phyloP scores from a whole-genome alignment of 2,329 filamentous ascomycete genomes.

The Neonectria ditissima region DNA sequence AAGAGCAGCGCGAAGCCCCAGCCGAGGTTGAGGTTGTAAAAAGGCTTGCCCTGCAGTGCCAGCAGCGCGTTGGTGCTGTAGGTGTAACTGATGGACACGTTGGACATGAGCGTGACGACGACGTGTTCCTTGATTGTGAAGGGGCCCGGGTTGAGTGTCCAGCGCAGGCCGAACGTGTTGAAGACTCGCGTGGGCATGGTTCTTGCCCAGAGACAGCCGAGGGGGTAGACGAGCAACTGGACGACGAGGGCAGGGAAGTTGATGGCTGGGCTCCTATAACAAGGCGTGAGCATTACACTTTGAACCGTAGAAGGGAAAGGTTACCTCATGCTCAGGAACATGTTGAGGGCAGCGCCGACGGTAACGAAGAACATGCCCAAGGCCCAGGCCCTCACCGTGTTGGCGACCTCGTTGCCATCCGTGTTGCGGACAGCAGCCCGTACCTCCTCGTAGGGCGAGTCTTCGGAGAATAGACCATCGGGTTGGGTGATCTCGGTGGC shows the following conservation, averaged over 20 bases:
- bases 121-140: constrained; percentile 67
- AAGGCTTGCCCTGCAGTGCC: constrained; percentile 56
- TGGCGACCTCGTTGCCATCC: constrained; percentile 51
- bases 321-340: constrained; percentile 60
- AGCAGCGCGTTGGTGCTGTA: constrained; percentile 58
- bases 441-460: constrained; percentile 35
- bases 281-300: background rate
- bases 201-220: constrained; percentile 58
- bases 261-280: constrained; percentile 47
- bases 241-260: constrained; percentile 54
- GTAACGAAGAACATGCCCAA: constrained; percentile 60
- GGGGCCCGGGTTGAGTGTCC: constrained; percentile 60
- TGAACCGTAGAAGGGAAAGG: background rate
- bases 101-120: constrained; percentile 66
- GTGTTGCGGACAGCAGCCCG: constrained; percentile 53
- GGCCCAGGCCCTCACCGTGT: constrained; percentile 58
- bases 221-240: constrained; percentile 56
- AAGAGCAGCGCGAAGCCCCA: constrained; percentile 69
- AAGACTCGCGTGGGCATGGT: constrained; percentile 56
- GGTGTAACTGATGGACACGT: constrained; percentile 61
- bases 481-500: constrained; percentile 20
- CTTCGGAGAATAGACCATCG: constrained; percentile 13
- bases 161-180: constrained; percentile 55
- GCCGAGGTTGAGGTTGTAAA: constrained; percentile 61
- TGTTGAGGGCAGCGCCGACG: constrained; percentile 58